These are phyloP conservation scores for Begonia loranthoides DNA, from an alignment of 306 rosid species.

Conservation along the genomic window DNA sequence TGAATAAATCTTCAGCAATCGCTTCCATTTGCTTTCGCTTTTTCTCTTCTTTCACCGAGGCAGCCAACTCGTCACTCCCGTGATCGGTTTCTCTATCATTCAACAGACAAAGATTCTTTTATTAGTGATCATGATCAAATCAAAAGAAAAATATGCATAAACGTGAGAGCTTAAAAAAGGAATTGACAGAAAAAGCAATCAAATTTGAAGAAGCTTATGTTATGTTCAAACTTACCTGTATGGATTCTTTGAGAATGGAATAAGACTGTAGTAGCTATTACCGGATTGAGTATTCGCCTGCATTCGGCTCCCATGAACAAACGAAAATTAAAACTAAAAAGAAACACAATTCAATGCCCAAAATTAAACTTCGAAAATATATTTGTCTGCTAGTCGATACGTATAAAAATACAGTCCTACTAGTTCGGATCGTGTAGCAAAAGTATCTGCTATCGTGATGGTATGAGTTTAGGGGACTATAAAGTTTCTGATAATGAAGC, in stretches of 20 bases:
- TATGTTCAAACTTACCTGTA: constrained; percentile 41
- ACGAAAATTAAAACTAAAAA: not conserved
- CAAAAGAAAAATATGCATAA: constrained; percentile 7
- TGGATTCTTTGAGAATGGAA: constrained; percentile 74
- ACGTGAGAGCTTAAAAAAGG: not conserved
- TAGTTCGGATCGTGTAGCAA: no score
- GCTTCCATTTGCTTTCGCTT: constrained; percentile 74
- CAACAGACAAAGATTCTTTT: not conserved
- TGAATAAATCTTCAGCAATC: constrained; percentile 71
- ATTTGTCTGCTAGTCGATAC: not conserved
- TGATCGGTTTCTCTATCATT: constrained; percentile 44
- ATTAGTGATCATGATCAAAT: not conserved
- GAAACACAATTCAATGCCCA: not conserved
- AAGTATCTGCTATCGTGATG: no score
- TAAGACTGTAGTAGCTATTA: constrained; percentile 59
- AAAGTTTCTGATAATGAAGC: no score
- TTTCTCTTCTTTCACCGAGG: constrained; percentile 53
- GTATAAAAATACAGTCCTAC: no score
- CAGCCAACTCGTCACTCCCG: constrained; percentile 43
- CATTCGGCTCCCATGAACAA: constrained; percentile 8
- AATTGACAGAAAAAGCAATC: constrained; percentile 8
- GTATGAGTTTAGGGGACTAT: no score
- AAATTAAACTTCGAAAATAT: not conserved
- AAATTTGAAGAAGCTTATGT: constrained; percentile 6
- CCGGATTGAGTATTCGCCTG: constrained; percentile 59